Evolutionary conservation across 352 stramenopile species (phyloP).

Genomic region (Peronospora farinosa): DNA sequence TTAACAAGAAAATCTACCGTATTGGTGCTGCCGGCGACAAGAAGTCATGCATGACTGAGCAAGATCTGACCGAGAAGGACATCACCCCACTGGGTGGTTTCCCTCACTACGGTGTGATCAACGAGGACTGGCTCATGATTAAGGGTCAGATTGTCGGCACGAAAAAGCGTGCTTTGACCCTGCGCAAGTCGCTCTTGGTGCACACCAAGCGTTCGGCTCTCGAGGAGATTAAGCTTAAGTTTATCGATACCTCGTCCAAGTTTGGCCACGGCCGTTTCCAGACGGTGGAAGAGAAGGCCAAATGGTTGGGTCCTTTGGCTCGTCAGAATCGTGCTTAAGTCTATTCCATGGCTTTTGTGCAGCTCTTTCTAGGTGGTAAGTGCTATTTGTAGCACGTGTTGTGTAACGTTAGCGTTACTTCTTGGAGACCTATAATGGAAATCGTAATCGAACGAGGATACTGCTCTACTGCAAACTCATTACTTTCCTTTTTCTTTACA

Average conservation of each 20-base stretch:
- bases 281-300: constrained; percentile 98
- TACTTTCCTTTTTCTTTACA: not conserved
- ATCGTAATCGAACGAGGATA: constrained; percentile 35
- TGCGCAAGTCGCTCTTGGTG: constrained; percentile 97
- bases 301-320: constrained; percentile 96
- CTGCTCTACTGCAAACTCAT: constrained; percentile 31
- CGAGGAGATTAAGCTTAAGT: constrained; percentile 94
- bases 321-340: constrained; percentile 85
- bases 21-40: constrained; percentile 90
- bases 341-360: constrained; percentile 14
- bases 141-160: constrained; percentile 97
- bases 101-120: constrained; percentile 98
- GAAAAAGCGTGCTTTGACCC: constrained; percentile 98
- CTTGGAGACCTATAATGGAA: constrained; percentile 12
- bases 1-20: constrained; percentile 99
- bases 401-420: constrained; percentile 19
- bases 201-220: constrained; percentile 96
- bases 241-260: constrained; percentile 97
- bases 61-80: constrained; percentile 99
- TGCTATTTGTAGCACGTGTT: constrained; percentile 16
- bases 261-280: constrained; percentile 99
- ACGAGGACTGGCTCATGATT: constrained; percentile 99
- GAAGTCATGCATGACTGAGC: constrained; percentile 96
- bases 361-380: constrained; percentile 14
- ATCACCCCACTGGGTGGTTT: constrained; percentile 99